Base-by-base conservation (phyloP, 768 basidiomycete species). In the Suillus americanus region DNA sequence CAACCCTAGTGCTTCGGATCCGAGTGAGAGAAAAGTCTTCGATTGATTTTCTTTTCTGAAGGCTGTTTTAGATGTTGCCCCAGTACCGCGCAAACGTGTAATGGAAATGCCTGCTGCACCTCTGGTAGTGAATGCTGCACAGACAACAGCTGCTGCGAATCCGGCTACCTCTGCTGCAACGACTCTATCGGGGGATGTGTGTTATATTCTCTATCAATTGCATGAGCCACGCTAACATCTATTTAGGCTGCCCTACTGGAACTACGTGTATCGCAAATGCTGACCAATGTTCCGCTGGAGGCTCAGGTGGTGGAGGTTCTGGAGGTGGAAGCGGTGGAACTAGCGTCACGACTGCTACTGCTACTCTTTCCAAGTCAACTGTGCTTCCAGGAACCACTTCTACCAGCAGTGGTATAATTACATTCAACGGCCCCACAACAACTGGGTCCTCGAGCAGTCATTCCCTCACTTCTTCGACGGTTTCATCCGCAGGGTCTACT, bases 181-280 rank as follows among this genome's bases (percentile, higher is more conserved):
- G 73, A 74, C 40, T 50, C 50, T 10, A 40, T 50, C 35, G 73
- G 73, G 37, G 68, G 64, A 62, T 74, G 73, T 74, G 53, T 30
- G 73, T 69, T 13, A 8, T 14, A 35, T 46, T 30, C 13, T 35
- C 54, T 37, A 9, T 28, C 1, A 6, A 30, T 14, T 10, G 5
- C 12, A 33, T 13, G 16, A 25, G 2, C 16, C 2, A 23, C 16
- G 37, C 33, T 57, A 59, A 25, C 10, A 10, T 40, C 23, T 12
- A 30, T 35, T 1, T 37, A 74, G 73, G 73, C 55, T 74, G 73
- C 48, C 57, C 68, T 12, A 25, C 3, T n/a, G 53, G 53, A n/a
- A 13, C 53, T n/a, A 54, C 53, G 33, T 54, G 30, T 20, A 54
- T 37, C 3, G 30, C 53, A n/a, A 7, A n/a, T 13, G 13, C 30